Percentiles rank a stretch among this genome's conserved stretches.
phyloP scores from a whole-genome alignment of 225 moss, liverwort and hornwort species.

The Marchantia polymorpha region DNA sequence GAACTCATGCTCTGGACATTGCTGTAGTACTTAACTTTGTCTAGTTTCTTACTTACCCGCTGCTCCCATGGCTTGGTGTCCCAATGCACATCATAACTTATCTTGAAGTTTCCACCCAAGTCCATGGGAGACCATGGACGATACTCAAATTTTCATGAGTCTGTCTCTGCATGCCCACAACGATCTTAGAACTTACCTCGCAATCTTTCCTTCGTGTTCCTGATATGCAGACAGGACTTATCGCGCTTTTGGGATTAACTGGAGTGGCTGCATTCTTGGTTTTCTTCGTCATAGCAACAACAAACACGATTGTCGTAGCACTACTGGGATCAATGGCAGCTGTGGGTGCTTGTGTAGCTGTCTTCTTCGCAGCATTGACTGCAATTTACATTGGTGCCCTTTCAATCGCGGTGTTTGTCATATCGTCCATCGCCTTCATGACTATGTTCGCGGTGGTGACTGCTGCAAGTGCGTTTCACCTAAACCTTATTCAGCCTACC shows the following conservation, averaged over 20 bases:
- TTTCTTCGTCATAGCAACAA: conserved; percentile 65
- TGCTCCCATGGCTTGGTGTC: too few relatives aligned
- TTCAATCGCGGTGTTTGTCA: conserved; percentile 52
- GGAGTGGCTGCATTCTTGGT: conserved; percentile 70
- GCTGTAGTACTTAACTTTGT: too few relatives aligned
- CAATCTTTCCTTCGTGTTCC: neutral
- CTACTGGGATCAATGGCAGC: conserved; percentile 68
- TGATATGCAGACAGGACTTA: conserved; percentile 59
- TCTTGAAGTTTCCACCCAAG: too few relatives aligned
- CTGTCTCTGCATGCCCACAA: too few relatives aligned
- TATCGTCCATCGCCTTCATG: conserved; percentile 59
- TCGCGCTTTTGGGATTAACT: conserved; percentile 54
- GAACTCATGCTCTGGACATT: too few relatives aligned
- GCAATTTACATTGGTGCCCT: conserved; percentile 71
- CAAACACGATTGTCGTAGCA: conserved; percentile 58
- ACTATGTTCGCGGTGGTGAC: conserved; percentile 53
- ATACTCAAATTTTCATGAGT: too few relatives aligned
- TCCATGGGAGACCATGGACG: too few relatives aligned
- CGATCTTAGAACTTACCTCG: too few relatives aligned
- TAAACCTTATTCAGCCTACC: neutral
- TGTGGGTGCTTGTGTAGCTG: conserved; percentile 64
- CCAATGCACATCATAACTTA: too few relatives aligned
- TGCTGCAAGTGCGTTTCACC: conserved; percentile 58
- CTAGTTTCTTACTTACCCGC: too few relatives aligned
- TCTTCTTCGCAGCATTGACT: conserved; percentile 70